Evolutionary conservation across 2,329 filamentous ascomycete genomes (phyloP).

Genomic region (Fusarium hostae): DNA sequence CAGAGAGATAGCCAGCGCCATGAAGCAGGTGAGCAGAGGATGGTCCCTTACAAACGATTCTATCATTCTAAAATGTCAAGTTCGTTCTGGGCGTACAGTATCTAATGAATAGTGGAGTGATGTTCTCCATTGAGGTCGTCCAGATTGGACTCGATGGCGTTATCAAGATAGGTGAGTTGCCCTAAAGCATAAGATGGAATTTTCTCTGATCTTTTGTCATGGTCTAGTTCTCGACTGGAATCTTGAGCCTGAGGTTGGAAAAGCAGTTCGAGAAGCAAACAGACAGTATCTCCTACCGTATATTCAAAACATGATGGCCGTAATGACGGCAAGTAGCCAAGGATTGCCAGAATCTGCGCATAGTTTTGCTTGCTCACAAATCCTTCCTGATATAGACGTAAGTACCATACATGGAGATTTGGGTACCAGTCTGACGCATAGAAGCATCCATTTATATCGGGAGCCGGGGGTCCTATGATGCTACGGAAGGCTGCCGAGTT

Average conservation of each 20-base stretch:
- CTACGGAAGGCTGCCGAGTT: not conserved
- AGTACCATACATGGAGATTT: not conserved
- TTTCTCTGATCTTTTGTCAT: not conserved
- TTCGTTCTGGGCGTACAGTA: not conserved
- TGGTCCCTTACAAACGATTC: not conserved
- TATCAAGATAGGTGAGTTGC: not conserved
- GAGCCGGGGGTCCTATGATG: not conserved
- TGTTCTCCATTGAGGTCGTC: not conserved
- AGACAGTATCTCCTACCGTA: not conserved
- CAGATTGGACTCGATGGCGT: not conserved
- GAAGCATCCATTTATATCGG: not conserved
- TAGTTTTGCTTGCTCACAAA: not conserved
- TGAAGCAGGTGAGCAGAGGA: not conserved
- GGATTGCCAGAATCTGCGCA: not conserved
- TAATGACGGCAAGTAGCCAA: not conserved
- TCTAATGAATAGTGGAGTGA: not conserved
- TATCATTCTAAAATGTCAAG: not conserved
- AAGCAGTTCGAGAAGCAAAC: not conserved
- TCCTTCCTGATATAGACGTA: not conserved
- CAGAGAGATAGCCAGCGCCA: not conserved
- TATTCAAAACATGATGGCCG: not conserved
- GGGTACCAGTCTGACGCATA: not conserved
- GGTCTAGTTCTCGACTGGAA: not conserved
- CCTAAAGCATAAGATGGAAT: not conserved
- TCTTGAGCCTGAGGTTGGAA: not conserved